These are phyloP conservation scores for Enterocytospora artemiae DNA, from an alignment of 371 early-diverging fungal genomes.

Conservation along the genomic window DNA sequence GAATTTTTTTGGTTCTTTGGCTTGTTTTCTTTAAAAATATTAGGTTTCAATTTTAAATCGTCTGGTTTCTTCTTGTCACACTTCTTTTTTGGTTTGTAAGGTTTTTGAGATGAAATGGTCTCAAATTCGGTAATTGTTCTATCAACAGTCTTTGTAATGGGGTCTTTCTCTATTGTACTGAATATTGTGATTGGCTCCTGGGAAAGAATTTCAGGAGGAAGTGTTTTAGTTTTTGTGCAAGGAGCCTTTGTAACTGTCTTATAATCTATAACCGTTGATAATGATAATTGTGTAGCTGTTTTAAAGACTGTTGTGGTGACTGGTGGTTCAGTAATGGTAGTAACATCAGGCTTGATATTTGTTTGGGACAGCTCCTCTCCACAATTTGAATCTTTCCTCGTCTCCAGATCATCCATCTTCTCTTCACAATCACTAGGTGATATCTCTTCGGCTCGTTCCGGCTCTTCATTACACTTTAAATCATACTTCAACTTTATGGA, in stretches of 20 bases:
- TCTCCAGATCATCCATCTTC: neutral
- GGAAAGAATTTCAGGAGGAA: neutral
- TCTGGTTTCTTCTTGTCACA: neutral
- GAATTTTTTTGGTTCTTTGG: neutral
- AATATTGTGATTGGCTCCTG: neutral
- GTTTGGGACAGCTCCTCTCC: neutral
- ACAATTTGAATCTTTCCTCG: neutral
- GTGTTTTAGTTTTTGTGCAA: neutral
- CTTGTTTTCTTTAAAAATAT: neutral
- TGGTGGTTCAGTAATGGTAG: neutral
- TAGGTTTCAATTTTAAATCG: too few relatives aligned
- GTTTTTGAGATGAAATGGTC: neutral
- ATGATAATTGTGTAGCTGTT: neutral
- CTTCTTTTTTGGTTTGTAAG: neutral
- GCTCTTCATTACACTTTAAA: neutral
- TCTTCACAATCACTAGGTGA: neutral
- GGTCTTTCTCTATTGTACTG: neutral
- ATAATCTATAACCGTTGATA: neutral
- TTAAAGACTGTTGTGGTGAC: neutral
- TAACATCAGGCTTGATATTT: neutral
- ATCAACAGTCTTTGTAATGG: neutral
- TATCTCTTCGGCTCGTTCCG: neutral
- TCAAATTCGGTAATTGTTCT: neutral
- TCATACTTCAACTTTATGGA: conserved; percentile 12
- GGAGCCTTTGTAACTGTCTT: neutral